Base-by-base conservation (phyloP, 2,329 filamentous ascomycete genomes). In the Aureobasidium subglaciale region DNA sequence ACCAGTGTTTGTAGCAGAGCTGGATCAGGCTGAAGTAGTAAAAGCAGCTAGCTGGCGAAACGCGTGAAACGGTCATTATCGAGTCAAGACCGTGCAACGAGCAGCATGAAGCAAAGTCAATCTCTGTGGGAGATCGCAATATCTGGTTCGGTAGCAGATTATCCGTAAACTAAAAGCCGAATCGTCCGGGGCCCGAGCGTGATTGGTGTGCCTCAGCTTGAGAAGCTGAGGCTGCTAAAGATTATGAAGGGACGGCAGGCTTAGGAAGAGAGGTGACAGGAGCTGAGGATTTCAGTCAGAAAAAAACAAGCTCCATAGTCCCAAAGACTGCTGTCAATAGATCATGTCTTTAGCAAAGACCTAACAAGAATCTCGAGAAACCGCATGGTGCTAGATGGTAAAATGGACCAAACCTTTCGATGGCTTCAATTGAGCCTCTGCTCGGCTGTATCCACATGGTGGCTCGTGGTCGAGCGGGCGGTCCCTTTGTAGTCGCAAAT, bases 141-240 rank as follows among this genome's bases (percentile, higher is more conserved):
- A 40, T 41, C 16, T 52, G 48, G 48, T 32, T 52, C 48, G 48
- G 48, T 10, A 40, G 48, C 13, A 52, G 35, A 52, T 52, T 52
- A 52, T 25, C 48, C 48, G 48, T 15, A 38, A 35, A 37, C 20
- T 34, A 50, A 49, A 15, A 49, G 37, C 25, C 24, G 25, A 41
- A 41, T 54, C 38, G 29, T 13, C n/a, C 4, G 4, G 30, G 50
- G 50, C 38, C 50, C 50, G 29, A 54, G 50, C 50, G 25, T 15
- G n/a, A 20, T 5, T 20, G 37, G 49, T 25, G 27, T 54, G 50
- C 50, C 27, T 54, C 50, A 54, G 50, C 38, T 54, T 42, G 29
- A 54, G 30, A 20, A 27, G 30, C 22, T 20, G 50, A 29, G 37
- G 38, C 37, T 54, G 13, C 20, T 43, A 42, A 41, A 40, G 35